phyloP scores from a whole-genome alignment of 2,329 filamentous ascomycete genomes.

The Cercospora berteroae region DNA sequence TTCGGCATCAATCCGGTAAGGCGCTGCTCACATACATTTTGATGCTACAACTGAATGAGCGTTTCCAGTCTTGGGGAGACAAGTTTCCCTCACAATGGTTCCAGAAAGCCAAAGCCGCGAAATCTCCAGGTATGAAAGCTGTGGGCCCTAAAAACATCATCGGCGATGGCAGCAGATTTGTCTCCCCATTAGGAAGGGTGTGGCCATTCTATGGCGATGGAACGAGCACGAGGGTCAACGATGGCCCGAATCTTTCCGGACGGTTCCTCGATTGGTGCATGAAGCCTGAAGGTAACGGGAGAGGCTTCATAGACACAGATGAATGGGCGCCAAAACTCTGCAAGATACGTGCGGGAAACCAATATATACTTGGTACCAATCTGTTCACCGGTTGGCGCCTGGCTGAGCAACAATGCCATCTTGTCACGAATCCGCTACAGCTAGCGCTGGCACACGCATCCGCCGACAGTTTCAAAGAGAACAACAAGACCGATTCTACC shows the following conservation, averaged over 20 bases:
- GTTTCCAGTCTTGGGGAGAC: neutral
- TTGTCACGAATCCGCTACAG: neutral
- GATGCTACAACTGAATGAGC: neutral
- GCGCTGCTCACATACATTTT: neutral
- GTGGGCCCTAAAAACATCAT: neutral
- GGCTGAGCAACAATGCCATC: neutral
- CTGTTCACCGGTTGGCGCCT: slow-evolving; percentile 1
- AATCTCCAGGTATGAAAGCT: neutral
- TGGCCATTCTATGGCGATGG: neutral
- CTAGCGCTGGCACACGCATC: neutral
- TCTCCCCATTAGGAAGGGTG: neutral
- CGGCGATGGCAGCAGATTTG: neutral
- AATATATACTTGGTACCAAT: neutral
- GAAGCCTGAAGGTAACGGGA: neutral
- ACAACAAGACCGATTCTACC: neutral
- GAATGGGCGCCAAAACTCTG: neutral
- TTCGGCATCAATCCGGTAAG: neutral
- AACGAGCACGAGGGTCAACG: neutral
- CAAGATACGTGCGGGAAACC: neutral
- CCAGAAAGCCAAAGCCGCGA: neutral
- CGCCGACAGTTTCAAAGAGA: neutral
- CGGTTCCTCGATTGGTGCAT: neutral
- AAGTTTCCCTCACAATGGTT: neutral
- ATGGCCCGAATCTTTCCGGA: neutral
- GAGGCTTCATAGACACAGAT: neutral